Conservation (phyloP, 768 basidiomycete genomes). For the Mycena pura region DNA sequence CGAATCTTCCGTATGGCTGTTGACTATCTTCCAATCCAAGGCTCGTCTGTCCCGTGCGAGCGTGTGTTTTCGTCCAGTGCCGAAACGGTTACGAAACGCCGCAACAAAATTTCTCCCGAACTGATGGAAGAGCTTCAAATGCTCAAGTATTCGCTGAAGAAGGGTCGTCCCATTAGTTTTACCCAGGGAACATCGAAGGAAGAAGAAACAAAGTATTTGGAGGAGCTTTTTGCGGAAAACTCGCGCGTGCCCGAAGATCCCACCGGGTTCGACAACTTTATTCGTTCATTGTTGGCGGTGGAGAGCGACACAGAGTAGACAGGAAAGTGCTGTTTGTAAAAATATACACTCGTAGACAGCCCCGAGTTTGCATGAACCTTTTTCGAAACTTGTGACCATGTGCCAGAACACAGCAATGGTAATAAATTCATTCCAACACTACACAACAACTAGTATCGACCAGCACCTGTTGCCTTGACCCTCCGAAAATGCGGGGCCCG, state of each 20-base stretch:
- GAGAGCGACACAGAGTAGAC: no score
- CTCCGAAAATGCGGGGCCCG: no score
- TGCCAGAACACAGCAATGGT: no score
- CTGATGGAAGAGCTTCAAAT: slow-evolving; percentile 8
- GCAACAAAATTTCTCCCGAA: neutral
- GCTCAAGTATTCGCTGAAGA: slow-evolving; percentile 3
- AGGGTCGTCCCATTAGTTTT: neutral
- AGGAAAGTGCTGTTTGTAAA: no score
- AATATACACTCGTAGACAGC: no score
- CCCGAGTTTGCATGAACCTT: no score
- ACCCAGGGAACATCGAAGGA: neutral
- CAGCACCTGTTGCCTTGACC: no score
- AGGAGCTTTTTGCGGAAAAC: neutral
- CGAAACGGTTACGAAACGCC: neutral
- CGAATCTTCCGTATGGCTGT: neutral
- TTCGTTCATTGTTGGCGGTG: neutral
- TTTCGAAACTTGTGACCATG: no score
- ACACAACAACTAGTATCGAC: no score
- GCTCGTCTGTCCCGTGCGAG: slow-evolving; percentile 5
- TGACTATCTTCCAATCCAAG: slow-evolving; percentile 1
- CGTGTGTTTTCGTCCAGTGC: slow-evolving; percentile 8
- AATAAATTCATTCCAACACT: no score
- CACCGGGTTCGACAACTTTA: neutral
- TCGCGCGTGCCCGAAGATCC: neutral
- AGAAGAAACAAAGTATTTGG: neutral